These are phyloP conservation scores for Daldinia decipiens DNA, from an alignment of 495 filamentous ascomycete genomes.

Conservation along the genomic window DNA sequence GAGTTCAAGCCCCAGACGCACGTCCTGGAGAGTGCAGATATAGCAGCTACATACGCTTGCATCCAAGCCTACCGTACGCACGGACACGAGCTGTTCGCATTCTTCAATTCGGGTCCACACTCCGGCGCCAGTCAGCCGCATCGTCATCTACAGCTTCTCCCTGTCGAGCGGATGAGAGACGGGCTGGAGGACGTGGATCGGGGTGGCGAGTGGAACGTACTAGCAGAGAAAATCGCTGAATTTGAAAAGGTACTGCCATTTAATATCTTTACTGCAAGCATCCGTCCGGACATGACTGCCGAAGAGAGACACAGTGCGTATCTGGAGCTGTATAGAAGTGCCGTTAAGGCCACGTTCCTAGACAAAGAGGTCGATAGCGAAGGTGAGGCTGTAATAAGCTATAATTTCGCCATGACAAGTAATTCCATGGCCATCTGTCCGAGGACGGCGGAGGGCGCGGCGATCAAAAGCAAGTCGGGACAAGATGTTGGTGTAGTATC, in stretches of 20 bases:
- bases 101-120: slow-evolving; percentile 82
- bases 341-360: slow-evolving; percentile 49
- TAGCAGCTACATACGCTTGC: slow-evolving; percentile 72
- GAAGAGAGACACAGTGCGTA: slow-evolving; percentile 49
- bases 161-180: slow-evolving; percentile 72
- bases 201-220: slow-evolving; percentile 55
- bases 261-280: slow-evolving; percentile 42
- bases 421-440: slow-evolving; percentile 75
- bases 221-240: slow-evolving; percentile 61
- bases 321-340: slow-evolving; percentile 64
- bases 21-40: slow-evolving; percentile 71
- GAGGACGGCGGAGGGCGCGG: slow-evolving; percentile 59
- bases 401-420: slow-evolving; percentile 82
- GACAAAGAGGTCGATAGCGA: slow-evolving; percentile 34
- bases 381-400: slow-evolving; percentile 71
- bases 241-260: slow-evolving; percentile 43
- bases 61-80: slow-evolving; percentile 66
- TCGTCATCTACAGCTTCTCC: slow-evolving; percentile 81
- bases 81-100: slow-evolving; percentile 69
- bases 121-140: slow-evolving; percentile 86
- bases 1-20: slow-evolving; percentile 74
- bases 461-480: slow-evolving; percentile 49
- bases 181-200: slow-evolving; percentile 50
- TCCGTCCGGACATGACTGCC: slow-evolving; percentile 43
- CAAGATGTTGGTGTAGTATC: slow-evolving; percentile 66